A percentile compares a stretch with the other conserved stretches of the same genome.
These are phyloP conservation scores for Exobasidium rhododendri DNA, from an alignment of 1,284 basidiomycete species.

Conservation along the genomic window DNA sequence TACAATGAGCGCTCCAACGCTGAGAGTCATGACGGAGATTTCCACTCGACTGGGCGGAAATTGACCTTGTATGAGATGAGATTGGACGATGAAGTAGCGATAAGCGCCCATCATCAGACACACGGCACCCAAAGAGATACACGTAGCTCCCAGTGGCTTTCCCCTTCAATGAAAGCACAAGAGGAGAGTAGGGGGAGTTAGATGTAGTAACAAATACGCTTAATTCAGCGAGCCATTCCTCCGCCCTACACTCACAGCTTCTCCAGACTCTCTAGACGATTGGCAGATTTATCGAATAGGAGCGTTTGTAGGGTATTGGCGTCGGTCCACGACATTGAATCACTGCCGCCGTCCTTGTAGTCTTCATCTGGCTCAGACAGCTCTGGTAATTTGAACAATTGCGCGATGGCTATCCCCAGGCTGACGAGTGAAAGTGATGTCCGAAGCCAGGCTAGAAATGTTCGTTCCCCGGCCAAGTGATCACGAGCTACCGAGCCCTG, in stretches of 20 bases:
- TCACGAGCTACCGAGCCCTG: slow-evolving; percentile 54
- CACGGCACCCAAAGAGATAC: slow-evolving; percentile 4
- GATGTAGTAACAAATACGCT: too few species aligned
- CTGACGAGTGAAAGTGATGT: slow-evolving; percentile 50
- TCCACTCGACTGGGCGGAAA: not conserved
- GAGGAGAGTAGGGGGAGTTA: slow-evolving; percentile 18
- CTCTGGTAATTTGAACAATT: slow-evolving; percentile 50
- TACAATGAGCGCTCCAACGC: slow-evolving; percentile 29
- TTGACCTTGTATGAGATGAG: not conserved
- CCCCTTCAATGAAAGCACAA: slow-evolving; percentile 39
- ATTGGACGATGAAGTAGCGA: not conserved
- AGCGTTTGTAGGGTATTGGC: not conserved
- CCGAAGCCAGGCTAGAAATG: slow-evolving; percentile 55
- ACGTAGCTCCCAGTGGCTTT: slow-evolving; percentile 19
- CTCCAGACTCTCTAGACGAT: slow-evolving; percentile 6
- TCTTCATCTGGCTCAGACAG: slow-evolving; percentile 13
- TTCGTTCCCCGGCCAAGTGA: slow-evolving; percentile 53
- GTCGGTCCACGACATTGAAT: not conserved
- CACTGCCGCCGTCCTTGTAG: not conserved
- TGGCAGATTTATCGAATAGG: slow-evolving; percentile 14
- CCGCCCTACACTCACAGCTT: slow-evolving; percentile 37
- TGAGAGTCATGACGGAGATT: slow-evolving; percentile 23
- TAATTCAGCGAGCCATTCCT: too few species aligned
- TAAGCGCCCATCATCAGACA: slow-evolving; percentile 10
- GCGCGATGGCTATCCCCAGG: slow-evolving; percentile 48